phyloP scores from a whole-genome alignment of 352 stramenopile genomes.

The Phytophthora quininea region DNA sequence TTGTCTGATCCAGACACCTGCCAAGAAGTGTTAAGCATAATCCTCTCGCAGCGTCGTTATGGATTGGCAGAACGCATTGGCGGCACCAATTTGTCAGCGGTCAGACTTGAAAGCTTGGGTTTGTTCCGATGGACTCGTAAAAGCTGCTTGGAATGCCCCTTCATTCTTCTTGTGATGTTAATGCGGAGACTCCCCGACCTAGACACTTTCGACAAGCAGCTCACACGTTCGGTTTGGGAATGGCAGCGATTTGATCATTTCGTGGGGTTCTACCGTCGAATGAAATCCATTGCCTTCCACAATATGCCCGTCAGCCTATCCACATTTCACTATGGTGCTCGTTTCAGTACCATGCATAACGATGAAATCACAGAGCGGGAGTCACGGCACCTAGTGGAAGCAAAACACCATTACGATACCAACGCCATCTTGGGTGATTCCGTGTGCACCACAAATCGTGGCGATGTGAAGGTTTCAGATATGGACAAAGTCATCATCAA shows the following conservation, averaged over 20 bases:
- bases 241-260: conserved; percentile 16
- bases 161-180: conserved; percentile 16
- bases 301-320: not conserved
- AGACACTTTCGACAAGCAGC: conserved; percentile 3
- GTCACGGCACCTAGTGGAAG: not conserved
- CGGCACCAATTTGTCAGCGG: not conserved
- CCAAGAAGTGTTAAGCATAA: conserved; percentile 2
- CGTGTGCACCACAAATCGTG: too few relatives aligned
- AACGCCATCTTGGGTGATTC: too few relatives aligned
- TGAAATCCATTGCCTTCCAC: conserved; percentile 15
- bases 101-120: conserved; percentile 10
- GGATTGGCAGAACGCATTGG: not conserved
- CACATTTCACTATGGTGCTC: conserved; percentile 5
- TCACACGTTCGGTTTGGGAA: conserved; percentile 3
- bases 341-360: conserved; percentile 2
- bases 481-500: not conserved
- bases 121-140: conserved; percentile 7
- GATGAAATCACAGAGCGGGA: not conserved
- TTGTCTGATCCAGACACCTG: not conserved
- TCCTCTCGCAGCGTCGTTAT: conserved; percentile 3
- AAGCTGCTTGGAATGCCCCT: conserved; percentile 7
- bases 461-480: not conserved
- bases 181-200: conserved; percentile 2
- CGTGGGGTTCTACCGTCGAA: conserved; percentile 10
- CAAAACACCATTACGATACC: not conserved